Evolutionary conservation across 2,329 filamentous ascomycete genomes (phyloP).

Genomic region (Fusarium marasasianum): DNA sequence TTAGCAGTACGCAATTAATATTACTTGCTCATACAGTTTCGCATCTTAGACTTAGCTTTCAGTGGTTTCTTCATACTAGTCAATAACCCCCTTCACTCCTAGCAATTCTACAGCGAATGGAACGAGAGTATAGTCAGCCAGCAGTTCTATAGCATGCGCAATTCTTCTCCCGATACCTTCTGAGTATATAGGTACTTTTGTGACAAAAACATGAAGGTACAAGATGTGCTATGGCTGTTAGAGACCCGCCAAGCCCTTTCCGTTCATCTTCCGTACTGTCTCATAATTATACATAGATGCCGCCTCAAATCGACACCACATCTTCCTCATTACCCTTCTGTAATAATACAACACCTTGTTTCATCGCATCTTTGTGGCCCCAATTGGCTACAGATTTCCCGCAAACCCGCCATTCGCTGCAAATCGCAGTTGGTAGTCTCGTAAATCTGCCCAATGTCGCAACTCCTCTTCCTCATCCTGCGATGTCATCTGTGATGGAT

Average conservation of each 20-base stretch:
- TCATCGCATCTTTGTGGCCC: not conserved
- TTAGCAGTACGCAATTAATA: not conserved
- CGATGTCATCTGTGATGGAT: constrained; percentile 53
- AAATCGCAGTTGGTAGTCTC: constrained; percentile 80
- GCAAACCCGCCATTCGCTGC: constrained; percentile 69
- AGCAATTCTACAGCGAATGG: not conserved
- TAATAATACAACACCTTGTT: not conserved
- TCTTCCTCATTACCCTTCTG: not conserved
- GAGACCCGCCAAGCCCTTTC: not conserved
- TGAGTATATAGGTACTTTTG: not conserved
- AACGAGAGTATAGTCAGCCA: not conserved
- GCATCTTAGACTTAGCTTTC: not conserved
- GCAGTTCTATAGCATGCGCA: not conserved
- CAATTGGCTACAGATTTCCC: constrained; percentile 34
- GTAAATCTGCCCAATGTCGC: constrained; percentile 79
- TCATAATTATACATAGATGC: constrained; percentile 15
- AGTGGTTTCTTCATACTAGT: not conserved
- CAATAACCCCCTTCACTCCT: not conserved
- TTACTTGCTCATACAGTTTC: not conserved
- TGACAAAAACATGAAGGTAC: not conserved
- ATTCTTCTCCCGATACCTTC: not conserved
- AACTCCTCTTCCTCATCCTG: constrained; percentile 81
- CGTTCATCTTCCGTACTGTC: not conserved
- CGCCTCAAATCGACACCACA: not conserved
- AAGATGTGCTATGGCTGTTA: not conserved